Percentiles rank a stretch among this genome's conserved stretches.
Evolutionary conservation across 2,329 filamentous ascomycete species (phyloP).

Genomic region (Didymosphaeria variabile): DNA sequence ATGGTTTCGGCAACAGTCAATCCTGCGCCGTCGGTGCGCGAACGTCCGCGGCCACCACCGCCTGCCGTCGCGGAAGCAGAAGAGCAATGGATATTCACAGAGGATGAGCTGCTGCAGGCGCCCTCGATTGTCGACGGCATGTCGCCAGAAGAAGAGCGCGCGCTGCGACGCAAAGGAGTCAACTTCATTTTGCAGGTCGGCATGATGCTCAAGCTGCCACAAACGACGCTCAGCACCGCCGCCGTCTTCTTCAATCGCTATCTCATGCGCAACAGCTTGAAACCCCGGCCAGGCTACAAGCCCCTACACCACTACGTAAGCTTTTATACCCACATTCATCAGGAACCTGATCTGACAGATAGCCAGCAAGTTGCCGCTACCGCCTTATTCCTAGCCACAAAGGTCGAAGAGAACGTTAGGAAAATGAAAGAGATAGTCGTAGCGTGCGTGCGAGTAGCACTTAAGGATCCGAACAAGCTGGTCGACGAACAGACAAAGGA

Average conservation of each 20-base stretch:
- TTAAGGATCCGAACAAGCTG: conserved; percentile 88
- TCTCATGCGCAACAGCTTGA: conserved; percentile 88
- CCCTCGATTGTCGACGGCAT: conserved; percentile 88
- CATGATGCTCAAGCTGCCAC: conserved; percentile 88
- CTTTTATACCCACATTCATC: conserved; percentile 9
- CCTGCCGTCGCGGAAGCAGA: conserved; percentile 64
- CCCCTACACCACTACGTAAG: conserved; percentile 84
- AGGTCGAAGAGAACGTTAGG: conserved; percentile 95
- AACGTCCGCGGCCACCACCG: conserved; percentile 48
- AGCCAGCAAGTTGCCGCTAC: conserved; percentile 82
- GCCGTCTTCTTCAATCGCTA: conserved; percentile 96
- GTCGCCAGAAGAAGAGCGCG: conserved; percentile 76
- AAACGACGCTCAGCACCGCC: conserved; percentile 90
- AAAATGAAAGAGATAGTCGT: conserved; percentile 96
- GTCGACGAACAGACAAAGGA: conserved; percentile 98
- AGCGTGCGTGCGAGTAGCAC: conserved; percentile 90
- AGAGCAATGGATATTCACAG: conserved; percentile 88
- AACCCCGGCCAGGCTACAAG: conserved; percentile 69
- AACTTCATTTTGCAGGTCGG: conserved; percentile 97
- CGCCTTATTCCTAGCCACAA: conserved; percentile 91
- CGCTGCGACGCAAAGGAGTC: conserved; percentile 86
- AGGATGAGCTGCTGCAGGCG: conserved; percentile 81
- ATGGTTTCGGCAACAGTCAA: conserved; percentile 43
- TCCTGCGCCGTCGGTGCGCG: conserved; percentile 33
- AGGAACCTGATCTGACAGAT: conserved; percentile 17